Evolutionary conservation across 306 rosid species (phyloP).

Genomic region (Ceratonia siliqua): DNA sequence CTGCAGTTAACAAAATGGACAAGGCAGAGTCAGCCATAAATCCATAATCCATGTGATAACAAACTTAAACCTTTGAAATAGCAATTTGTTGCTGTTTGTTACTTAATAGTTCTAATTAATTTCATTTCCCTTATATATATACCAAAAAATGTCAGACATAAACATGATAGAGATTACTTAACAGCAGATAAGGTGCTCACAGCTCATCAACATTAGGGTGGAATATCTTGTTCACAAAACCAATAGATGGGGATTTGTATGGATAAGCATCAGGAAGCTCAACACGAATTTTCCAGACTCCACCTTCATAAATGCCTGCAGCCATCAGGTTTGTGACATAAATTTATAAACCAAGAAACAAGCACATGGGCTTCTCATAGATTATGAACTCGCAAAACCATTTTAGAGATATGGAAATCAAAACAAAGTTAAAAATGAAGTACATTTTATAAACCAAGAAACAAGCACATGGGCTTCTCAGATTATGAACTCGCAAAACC

Average conservation of each 20-base stretch:
- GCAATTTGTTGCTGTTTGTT: slow-evolving; percentile 4
- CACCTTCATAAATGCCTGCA: slow-evolving; percentile 65
- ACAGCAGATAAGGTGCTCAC: slow-evolving; percentile 52
- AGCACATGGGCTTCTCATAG: not conserved
- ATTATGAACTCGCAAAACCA: not conserved
- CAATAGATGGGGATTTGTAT: slow-evolving; percentile 55
- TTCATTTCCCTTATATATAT: slow-evolving; percentile 6
- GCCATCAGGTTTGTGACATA: slow-evolving; percentile 9
- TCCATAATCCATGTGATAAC: slow-evolving; percentile 25
- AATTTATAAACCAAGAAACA: not conserved
- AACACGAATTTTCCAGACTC: slow-evolving; percentile 66
- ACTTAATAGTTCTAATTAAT: slow-evolving; percentile 19
- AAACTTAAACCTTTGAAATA: slow-evolving; percentile 17
- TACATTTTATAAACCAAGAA: not conserved
- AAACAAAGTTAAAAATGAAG: not conserved
- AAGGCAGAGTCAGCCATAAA: slow-evolving; percentile 41
- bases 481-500: not conserved
- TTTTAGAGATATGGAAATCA: not conserved
- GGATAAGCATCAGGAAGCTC: slow-evolving; percentile 73
- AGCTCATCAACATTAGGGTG: slow-evolving; percentile 92
- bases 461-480: not conserved
- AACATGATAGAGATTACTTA: not conserved
- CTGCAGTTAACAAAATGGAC: slow-evolving; percentile 54
- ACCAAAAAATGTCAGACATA: not conserved
- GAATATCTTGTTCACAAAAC: slow-evolving; percentile 64